phyloP scores from a whole-genome alignment of 2,329 filamentous ascomycete genomes.

The Pyrenophora seminiperda region DNA sequence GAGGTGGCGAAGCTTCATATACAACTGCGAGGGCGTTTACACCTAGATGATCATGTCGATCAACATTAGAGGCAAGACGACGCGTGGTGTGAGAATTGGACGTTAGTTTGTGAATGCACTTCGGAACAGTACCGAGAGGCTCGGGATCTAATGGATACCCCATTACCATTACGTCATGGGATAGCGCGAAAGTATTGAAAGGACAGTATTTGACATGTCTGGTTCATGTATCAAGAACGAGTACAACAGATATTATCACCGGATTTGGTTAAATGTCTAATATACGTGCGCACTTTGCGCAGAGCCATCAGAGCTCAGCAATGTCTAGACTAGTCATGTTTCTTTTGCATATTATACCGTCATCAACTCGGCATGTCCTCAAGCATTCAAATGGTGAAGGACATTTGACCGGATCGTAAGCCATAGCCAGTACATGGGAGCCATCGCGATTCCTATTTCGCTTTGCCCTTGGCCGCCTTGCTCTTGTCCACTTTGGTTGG shows the following conservation, averaged over 20 bases:
- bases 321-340: slow-evolving; percentile 42
- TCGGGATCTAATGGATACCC: slow-evolving; percentile 9
- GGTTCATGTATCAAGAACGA: no score
- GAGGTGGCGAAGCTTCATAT: slow-evolving; percentile 11
- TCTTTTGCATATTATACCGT: slow-evolving; percentile 13
- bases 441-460: slow-evolving; percentile 24
- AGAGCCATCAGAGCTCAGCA: slow-evolving; percentile 33
- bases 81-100: no score
- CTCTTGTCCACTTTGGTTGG: slow-evolving; percentile 59
- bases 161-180: slow-evolving; percentile 12
- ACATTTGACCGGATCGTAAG: slow-evolving; percentile 4
- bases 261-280: slow-evolving; percentile 30
- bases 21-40: neutral
- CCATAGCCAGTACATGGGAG: slow-evolving; percentile 21
- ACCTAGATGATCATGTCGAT: no score
- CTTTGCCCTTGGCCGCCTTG: slow-evolving; percentile 47
- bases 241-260: neutral
- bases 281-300: slow-evolving; percentile 45
- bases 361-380: slow-evolving; percentile 3
- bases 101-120: neutral
- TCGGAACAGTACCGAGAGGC: slow-evolving; percentile 11
- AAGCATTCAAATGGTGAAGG: neutral
- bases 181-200: slow-evolving; percentile 8
- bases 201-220: no score
- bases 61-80: no score